Conservation (phyloP, 129 eudicot species). For the Solidago caesia region DNA sequence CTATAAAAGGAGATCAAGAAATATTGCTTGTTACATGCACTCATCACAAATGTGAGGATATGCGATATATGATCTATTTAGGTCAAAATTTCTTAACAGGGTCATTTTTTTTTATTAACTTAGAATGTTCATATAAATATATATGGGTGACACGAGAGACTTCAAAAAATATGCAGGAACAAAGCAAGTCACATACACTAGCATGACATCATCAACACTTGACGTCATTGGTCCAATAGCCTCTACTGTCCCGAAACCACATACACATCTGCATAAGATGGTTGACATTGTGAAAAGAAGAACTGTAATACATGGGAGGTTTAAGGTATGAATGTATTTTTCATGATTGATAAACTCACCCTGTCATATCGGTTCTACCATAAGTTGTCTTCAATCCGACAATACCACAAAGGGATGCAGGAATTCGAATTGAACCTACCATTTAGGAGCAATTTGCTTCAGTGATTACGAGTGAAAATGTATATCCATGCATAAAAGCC, state of each 20-base stretch:
- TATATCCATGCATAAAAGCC: not conserved
- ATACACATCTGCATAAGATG: not conserved
- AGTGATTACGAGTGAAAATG: not conserved
- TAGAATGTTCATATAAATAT: not conserved
- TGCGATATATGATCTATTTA: not conserved
- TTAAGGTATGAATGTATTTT: not conserved
- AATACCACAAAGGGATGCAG: slow-evolving; percentile 13
- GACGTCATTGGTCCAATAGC: slow-evolving; percentile 16
- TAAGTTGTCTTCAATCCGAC: slow-evolving; percentile 4
- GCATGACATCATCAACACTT: slow-evolving; percentile 15
- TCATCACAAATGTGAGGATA: not conserved
- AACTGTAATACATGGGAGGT: not conserved
- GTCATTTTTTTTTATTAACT: no score
- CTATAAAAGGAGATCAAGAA: not conserved
- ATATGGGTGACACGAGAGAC: not conserved
- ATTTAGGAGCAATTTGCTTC: not conserved
- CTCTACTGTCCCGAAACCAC: not conserved
- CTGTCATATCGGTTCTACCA: slow-evolving; percentile 7
- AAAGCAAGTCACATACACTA: slow-evolving; percentile 5
- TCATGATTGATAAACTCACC: slow-evolving; percentile 3
- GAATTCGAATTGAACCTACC: slow-evolving; percentile 16
- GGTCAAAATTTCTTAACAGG: not conserved
- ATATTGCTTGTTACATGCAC: not conserved
- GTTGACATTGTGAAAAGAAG: not conserved
- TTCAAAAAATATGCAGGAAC: not conserved